Base-by-base conservation (phyloP, 1,284 basidiomycete species). In the Trametes hirsuta region DNA sequence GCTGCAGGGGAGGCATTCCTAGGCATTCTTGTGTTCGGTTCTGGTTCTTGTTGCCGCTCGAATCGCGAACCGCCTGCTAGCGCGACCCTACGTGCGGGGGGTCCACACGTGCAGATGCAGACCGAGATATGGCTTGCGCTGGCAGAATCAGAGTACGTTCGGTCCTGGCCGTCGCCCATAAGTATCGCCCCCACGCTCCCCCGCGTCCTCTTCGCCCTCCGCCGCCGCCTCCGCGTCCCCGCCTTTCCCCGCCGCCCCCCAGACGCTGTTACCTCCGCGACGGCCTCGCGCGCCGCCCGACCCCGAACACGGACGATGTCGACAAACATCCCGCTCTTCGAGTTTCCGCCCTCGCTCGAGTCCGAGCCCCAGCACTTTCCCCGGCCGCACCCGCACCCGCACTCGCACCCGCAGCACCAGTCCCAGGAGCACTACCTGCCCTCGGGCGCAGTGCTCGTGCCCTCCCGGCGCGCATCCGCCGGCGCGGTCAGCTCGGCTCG, bases 261-360 rank as follows among this genome's bases (percentile, higher is more conserved):
- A 14, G 24, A 25, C 18, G 45, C 15, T 40, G 48, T 49, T 55
- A 34, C 61, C 40, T 58, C 56, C 53, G 53, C 53, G 49, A 58
- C 40, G 8, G 30, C 30, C 52, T 35, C 46, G 47, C 51, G 53
- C 47, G 54, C 24, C 53, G 37, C 48, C 54, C 52, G 58, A 60
- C 55, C 61, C 41, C 62, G 58, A 59, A 59, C 61, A 15, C 36
- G 10, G 24, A 22, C 47, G 18, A 52, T 25, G 42, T 3, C 30
- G 18, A 47, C 42, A 22, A 46, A 39, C 59, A 61, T 64, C 55
- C 62, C 62, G n/a, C 63, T 64, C 53, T 64, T 64, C 56, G 59
- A 64, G 53, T 54, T 64, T 30, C 63, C 63, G 18, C 63, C 63
- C 14, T 50, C 56, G 10, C 59, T 64, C 56, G 63, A 64, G 56